These are phyloP conservation scores for Boletus rubropictus DNA, from an alignment of 768 basidiomycete genomes.

Conservation along the genomic window DNA sequence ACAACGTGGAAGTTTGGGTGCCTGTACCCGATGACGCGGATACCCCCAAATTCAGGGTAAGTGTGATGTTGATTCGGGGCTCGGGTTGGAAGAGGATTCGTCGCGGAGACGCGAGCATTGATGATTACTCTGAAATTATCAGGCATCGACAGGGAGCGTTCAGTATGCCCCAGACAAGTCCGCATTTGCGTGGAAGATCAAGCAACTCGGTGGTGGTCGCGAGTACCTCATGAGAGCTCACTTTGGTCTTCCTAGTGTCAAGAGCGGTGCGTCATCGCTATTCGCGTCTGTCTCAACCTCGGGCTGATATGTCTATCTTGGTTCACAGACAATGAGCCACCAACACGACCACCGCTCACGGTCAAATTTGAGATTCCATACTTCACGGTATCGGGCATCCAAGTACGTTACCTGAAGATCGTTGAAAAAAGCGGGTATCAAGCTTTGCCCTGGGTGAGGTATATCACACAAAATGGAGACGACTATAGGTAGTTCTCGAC, in stretches of 20 bases:
- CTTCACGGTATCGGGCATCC: constrained; percentile 96
- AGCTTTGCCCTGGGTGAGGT: constrained; percentile 92
- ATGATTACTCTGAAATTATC: neutral
- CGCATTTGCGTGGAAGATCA: constrained; percentile 99
- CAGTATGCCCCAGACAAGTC: constrained; percentile 98
- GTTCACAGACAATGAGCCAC: constrained; percentile 57
- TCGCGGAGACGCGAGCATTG: neutral
- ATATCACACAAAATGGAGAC: constrained; percentile 88
- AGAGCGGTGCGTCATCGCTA: constrained; percentile 57
- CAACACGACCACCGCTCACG: constrained; percentile 86
- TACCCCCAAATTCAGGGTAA: constrained; percentile 91
- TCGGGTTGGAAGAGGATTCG: neutral
- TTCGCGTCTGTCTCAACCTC: neutral
- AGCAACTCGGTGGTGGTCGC: constrained; percentile 90
- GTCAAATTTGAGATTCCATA: constrained; percentile 99
- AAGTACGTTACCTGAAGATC: constrained; percentile 96
- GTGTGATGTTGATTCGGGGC: neutral
- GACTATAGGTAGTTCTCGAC: constrained; percentile 66
- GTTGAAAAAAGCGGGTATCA: constrained; percentile 99
- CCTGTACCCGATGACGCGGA: constrained; percentile 99
- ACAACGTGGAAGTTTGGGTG: constrained; percentile 98
- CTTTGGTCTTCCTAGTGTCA: constrained; percentile 92
- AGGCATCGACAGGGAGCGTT: constrained; percentile 94
- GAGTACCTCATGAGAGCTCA: constrained; percentile 99
- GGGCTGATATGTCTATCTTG: constrained; percentile 30